A percentile compares a stretch with the other conserved stretches of the same genome.
Conservation (phyloP, 495 filamentous ascomycete genomes). For the Chaetomidium leptoderma region DNA sequence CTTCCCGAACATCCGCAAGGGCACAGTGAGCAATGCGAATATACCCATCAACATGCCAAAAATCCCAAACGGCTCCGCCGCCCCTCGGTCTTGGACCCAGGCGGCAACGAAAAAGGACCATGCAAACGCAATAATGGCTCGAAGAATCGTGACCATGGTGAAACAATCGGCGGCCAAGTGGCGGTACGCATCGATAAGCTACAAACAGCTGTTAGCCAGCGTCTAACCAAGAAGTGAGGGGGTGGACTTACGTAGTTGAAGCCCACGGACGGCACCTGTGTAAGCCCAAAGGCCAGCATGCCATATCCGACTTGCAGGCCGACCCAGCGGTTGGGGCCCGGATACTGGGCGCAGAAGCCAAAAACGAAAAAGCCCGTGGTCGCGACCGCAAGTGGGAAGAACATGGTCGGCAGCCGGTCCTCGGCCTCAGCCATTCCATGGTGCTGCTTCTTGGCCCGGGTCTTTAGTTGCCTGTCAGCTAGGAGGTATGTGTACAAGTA, state of each 20-base stretch:
- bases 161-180: conserved; percentile 6
- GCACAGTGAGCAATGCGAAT: neutral
- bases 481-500: conserved; percentile 6
- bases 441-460: neutral
- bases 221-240: neutral
- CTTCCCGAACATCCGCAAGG: conserved; percentile 2
- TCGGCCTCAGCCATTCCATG: conserved; percentile 5
- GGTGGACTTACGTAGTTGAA: conserved; percentile 6
- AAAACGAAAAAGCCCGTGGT: conserved; percentile 2
- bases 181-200: conserved; percentile 1
- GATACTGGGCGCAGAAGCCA: conserved; percentile 4
- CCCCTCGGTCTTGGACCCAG: conserved; percentile 2
- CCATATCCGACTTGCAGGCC: neutral
- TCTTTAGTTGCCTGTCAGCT: neutral
- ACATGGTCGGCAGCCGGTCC: conserved; percentile 1
- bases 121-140: neutral
- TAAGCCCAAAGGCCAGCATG: neutral
- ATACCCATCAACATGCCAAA: conserved; percentile 11
- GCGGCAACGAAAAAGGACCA: conserved; percentile 8
- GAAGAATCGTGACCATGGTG: conserved; percentile 8
- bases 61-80: neutral
- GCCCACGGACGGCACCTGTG: conserved; percentile 2
- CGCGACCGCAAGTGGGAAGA: conserved; percentile 1
- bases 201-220: neutral
- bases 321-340: neutral